Base-by-base conservation (phyloP, 2,329 filamentous ascomycete species). In the Biscogniauxia mediterranea region DNA sequence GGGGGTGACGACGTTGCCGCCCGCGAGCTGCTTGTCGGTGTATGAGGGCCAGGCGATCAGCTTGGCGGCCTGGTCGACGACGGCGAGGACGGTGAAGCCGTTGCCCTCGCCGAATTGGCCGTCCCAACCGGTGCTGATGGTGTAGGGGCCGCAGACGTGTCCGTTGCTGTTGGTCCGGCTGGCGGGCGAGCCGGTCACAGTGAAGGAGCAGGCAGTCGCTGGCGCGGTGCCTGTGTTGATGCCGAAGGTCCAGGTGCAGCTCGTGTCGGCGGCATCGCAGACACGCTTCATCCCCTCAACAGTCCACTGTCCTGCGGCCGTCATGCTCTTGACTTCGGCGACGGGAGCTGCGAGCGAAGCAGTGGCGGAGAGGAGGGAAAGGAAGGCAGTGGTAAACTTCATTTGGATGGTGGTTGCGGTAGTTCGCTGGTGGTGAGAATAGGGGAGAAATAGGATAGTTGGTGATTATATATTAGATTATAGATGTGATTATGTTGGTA, bases 1-100 rank as follows among this genome's bases (percentile, higher is more conserved):
- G 20, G 82, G 82, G 57, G 72, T 77, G 64, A 84, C 81, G 46
- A 77, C 75, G 57, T 75, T 70, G 55, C 79, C 81, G 51, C 65
- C 70, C 11, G 69, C 72, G 21, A 85, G 74, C 74, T 84, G 76
- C 56, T 74, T 76, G 67, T 86, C 84, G 67, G 78, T 82, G 70
- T 85, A 86, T 50, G 80, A 76, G 28, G 83, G 83, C 74, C 76
- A 86, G 62, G 78, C 70, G 59, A 85, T 85, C 63, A 77, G 74
- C 54, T 72, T 73, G 66, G 76, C 71, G 56, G 66, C 64, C 64
- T 76, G 73, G 72, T 83, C 75, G 54, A 80, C 77, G 57, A 86
- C 79, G 20, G 80, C 76, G 26, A 85, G 73, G 21, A 80, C 83
- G 23, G 83, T 85, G 77, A 85, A 86, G 65, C 81, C 83, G 25